These are phyloP conservation scores for Fulvia fulva DNA, from an alignment of 2,329 filamentous ascomycete species.

Conservation along the genomic window DNA sequence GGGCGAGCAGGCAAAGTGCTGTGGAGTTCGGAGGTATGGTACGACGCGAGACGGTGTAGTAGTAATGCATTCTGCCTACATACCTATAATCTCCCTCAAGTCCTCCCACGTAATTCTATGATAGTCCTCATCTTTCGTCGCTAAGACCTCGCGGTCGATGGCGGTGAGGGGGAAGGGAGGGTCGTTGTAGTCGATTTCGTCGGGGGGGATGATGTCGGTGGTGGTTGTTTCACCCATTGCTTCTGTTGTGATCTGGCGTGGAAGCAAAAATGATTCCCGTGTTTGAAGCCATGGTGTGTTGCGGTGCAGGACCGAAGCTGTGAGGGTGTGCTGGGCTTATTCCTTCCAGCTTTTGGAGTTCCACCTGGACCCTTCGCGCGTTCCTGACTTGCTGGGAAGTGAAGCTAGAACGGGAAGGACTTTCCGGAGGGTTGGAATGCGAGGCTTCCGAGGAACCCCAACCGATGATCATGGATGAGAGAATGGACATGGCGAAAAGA, in stretches of 20 bases:
- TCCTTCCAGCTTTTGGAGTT: neutral
- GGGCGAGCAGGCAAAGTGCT: too few species aligned
- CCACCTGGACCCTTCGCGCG: neutral
- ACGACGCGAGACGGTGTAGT: neutral
- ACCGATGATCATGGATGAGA: neutral
- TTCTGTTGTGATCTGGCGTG: neutral
- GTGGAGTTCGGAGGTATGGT: neutral
- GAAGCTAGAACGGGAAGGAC: neutral
- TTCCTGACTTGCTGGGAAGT: neutral
- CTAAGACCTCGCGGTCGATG: constrained; percentile 47
- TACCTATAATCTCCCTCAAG: constrained; percentile 51
- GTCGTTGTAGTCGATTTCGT: constrained; percentile 31
- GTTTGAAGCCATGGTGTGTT: neutral
- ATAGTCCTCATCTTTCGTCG: constrained; percentile 52
- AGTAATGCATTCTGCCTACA: neutral
- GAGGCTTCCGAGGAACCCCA: neutral
- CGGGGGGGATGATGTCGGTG: constrained; percentile 12
- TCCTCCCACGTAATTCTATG: constrained; percentile 51
- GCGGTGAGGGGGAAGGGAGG: constrained; percentile 47
- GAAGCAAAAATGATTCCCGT: constrained; percentile 3
- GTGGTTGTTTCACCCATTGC: constrained; percentile 13
- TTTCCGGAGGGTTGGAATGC: neutral
- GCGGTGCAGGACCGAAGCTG: neutral
- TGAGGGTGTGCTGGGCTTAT: neutral
- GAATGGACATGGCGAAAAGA: too few species aligned